These are phyloP conservation scores for Ophiostoma ulmi DNA, from an alignment of 2,329 filamentous ascomycete genomes.

Conservation along the genomic window DNA sequence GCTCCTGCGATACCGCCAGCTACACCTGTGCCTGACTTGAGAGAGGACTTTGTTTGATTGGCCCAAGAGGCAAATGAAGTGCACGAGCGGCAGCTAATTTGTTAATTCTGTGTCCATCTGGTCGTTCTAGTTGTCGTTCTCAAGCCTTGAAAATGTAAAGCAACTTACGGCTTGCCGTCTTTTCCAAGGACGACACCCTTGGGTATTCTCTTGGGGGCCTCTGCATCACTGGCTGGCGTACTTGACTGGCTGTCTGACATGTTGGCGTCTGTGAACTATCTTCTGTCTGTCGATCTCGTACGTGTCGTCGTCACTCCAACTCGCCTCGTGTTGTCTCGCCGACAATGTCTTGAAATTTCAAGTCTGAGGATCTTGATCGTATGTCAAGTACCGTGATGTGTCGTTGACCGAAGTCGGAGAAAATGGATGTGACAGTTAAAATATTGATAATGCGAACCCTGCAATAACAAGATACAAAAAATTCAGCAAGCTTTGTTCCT, in stretches of 20 bases:
- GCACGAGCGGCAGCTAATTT: slow-evolving; percentile 62
- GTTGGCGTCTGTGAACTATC: neutral
- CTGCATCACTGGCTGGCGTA: slow-evolving; percentile 28
- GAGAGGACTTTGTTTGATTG: slow-evolving; percentile 45
- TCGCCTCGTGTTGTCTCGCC: neutral
- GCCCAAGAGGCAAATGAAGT: slow-evolving; percentile 62
- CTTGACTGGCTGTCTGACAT: slow-evolving; percentile 30
- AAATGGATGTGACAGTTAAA: neutral
- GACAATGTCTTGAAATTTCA: neutral
- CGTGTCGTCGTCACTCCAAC: neutral
- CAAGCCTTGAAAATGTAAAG: slow-evolving; percentile 40
- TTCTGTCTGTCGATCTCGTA: neutral
- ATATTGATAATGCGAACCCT: neutral
- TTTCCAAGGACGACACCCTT: slow-evolving; percentile 71
- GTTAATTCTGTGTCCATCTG: slow-evolving; percentile 49
- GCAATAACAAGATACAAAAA: neutral
- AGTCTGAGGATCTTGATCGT: neutral
- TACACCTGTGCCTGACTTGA: slow-evolving; percentile 35
- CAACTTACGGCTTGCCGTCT: slow-evolving; percentile 70
- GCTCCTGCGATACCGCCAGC: slow-evolving; percentile 30
- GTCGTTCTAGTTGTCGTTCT: slow-evolving; percentile 64
- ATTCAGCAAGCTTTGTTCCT: neutral
- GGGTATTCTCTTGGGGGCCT: slow-evolving; percentile 52
- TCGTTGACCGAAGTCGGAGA: slow-evolving; percentile 9
- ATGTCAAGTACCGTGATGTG: neutral